These are phyloP conservation scores for Cyclotella cryptica DNA, from an alignment of 108 stramenopile genomes.

Conservation along the genomic window DNA sequence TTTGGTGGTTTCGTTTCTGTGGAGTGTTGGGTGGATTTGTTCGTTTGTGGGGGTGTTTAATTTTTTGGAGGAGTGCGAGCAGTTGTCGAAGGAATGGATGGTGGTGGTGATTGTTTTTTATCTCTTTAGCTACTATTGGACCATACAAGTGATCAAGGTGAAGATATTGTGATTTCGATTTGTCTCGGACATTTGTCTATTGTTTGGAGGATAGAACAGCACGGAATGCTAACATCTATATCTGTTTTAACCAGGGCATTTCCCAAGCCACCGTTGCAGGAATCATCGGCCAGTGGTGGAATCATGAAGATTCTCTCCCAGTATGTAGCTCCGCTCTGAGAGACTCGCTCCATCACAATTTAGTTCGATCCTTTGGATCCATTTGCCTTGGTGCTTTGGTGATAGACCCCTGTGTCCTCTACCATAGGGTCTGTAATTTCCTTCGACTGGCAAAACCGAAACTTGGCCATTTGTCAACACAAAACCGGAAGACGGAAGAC, in stretches of 20 bases:
- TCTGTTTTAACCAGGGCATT: conserved; percentile 32
- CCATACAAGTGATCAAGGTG: conserved; percentile 68
- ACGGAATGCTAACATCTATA: conserved; percentile 7
- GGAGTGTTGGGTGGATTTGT: conserved; percentile 72
- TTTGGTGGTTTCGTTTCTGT: conserved; percentile 56
- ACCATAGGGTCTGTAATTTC: conserved; percentile 57
- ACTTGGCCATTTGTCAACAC: conserved; percentile 17
- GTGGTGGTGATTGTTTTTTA: conserved; percentile 50
- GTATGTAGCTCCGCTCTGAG: conserved; percentile 57
- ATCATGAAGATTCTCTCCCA: conserved; percentile 50
- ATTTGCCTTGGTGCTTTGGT: conserved; percentile 83
- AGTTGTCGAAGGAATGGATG: conserved; percentile 46
- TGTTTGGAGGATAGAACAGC: too few species aligned
- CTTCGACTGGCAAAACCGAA: conserved; percentile 57
- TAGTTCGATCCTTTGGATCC: conserved; percentile 74
- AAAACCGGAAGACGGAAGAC: conserved; percentile 22
- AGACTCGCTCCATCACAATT: conserved; percentile 53
- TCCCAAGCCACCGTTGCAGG: conserved; percentile 75
- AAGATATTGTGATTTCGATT: conserved; percentile 26
- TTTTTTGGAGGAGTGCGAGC: conserved; percentile 54
- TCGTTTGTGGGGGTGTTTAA: conserved; percentile 73
- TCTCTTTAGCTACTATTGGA: conserved; percentile 74
- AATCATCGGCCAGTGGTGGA: conserved; percentile 89
- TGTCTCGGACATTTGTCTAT: background rate
- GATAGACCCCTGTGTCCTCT: conserved; percentile 32